Evolutionary conservation across 352 stramenopile species (phyloP), one percentile per base, ranked within the genome.

Genomic region (Pythium vanterpoolii): DNA sequence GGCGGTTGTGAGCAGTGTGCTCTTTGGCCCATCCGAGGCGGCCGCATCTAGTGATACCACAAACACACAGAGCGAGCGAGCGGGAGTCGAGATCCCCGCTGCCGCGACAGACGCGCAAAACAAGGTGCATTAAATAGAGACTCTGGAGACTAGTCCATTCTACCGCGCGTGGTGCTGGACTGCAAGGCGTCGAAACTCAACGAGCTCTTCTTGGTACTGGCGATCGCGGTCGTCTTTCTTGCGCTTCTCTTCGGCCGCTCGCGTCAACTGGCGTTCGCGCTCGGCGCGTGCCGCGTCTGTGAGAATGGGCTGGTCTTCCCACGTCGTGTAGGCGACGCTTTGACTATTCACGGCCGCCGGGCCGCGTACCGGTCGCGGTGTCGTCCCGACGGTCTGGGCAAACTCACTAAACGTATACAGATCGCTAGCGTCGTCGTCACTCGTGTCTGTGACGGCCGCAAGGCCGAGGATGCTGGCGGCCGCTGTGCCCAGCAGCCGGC

Each of bases 241-340:
- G 19, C 52, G 57, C 19, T 64, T 59, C 24, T 69, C 56, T 3
- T 60, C 55, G 8, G 61, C 57, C 4, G 49, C 43, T 18, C 52
- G 66, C 44, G 56, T 51, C 4, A 69, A 40, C 5, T 83, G 64
- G 21, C 76, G 11, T 53, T 76, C 40, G 34, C 58, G 47, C 39
- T 85, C 65, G 0, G 60, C 33, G 21, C 56, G 62, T 5, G 72
- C 77, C 8, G 68, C 69, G n/a, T 75, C 70, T 14, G 77, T 77
- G 23, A 74, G 50, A 21, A 87, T 87, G 4, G 77, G 76, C 36
- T 74, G 61, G 5, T 87, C 76, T 21, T 86, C 76, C 77, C 77
- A 86, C 28, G 26, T 36, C 6, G 6, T 71, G 44, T 36, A 26
- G n/a, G 21, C 5, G 16, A 38, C 11, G 44, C n/a, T 40, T 24